Base-by-base conservation (phyloP, 352 stramenopile genomes). In the Phytopythium helicoides region DNA sequence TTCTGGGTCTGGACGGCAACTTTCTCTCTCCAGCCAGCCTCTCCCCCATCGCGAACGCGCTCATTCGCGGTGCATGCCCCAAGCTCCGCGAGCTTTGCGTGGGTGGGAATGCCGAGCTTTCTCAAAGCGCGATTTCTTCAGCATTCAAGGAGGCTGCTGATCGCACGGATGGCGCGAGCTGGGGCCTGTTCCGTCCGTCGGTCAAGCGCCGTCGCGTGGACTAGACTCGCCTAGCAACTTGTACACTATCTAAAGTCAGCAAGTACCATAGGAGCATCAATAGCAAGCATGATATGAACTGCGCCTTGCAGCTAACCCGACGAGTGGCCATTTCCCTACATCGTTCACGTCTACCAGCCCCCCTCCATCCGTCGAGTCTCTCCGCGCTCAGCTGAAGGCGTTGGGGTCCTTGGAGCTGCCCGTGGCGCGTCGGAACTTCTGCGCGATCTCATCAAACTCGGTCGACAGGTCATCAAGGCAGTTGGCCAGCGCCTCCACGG, bases 361-460 rank as follows among this genome's bases (percentile, higher is more conserved):
- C 38, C n/a, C 22, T 44, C 38, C 19, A 11, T 21, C 7, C 11
- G 37, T 21, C 15, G 6, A 42, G 6, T 9, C 3, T 8, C 6
- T 14, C 19, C 18, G 7, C 28, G 45, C n/a, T 54, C 87, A 92
- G 64, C 76, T 93, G 58, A 93, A 93, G 15, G 76, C 81, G 44
- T 80, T 89, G 48, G 79, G 71, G 60, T 93, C 78, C 75, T 93
- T 93, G 31, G 78, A 86, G 74, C 88, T 92, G 54, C 82, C 82
- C 6, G 80, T 91, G 22, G 86, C 62, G 37, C 80, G 80, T 19
- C 83, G 81, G 61, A 94, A 94, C 55, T 90, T 89, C 41, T 89
- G 81, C 55, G 81, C 81, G 51, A 94, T 78, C 64, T 92, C 81
- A 58, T 94, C 81, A 54, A 94, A 94, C 66, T 94, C 83, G 56